Base-by-base conservation (phyloP, 2,329 filamentous ascomycete species). In the Aaosphaeria pasadenensis region DNA sequence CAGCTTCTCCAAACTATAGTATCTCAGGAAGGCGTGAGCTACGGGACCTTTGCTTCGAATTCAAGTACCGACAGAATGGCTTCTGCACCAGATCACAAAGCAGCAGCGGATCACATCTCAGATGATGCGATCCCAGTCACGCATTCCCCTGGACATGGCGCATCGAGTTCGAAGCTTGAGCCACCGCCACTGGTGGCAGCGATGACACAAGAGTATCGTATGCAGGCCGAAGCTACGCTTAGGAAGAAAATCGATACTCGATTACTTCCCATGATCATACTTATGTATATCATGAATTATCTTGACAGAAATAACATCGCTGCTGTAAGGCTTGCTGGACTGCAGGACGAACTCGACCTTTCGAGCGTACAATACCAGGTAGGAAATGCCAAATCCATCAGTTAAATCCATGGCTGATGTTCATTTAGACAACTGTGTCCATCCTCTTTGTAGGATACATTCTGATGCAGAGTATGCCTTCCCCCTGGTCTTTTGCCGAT, bases 281-380 rank as follows among this genome's bases (percentile, higher is more conserved):
- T 89, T 54, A 87, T 90, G 73, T 90, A 89, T 61, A 88, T 90
- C 64, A 67, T 87, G 72, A 89, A 90, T 70, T 90, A 88, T 66
- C 69, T 87, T 9, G 83, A 86, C 58, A 74, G 83, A 33, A 86
- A 86, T 64, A 86, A 87, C 66, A 86, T 88, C 53, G 84, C 84
- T 2, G 78, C 84, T 1, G 86, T 86, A 1, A 77, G 81, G 24
- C 74, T 88, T 39, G 67, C 69, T 11, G 84, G 85, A 5, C 72
- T 89, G 17, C 80, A 86, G 48, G 73, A 74, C 6, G 85, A 88
- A 44, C 69, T 87, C 24, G 63, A 73, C 1, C 72, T 87, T 51
- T 67, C 67, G 38, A 71, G 80, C 55, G 77, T 76, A 3, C 73
- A 88, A 62, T 88, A 88, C 62, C 78, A 83, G 48, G 85, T 83